Evolutionary conservation across 2,329 filamentous ascomycete species (phyloP), one percentile per base, ranked within the genome.

Genomic region (Clarireedia hainanense): DNA sequence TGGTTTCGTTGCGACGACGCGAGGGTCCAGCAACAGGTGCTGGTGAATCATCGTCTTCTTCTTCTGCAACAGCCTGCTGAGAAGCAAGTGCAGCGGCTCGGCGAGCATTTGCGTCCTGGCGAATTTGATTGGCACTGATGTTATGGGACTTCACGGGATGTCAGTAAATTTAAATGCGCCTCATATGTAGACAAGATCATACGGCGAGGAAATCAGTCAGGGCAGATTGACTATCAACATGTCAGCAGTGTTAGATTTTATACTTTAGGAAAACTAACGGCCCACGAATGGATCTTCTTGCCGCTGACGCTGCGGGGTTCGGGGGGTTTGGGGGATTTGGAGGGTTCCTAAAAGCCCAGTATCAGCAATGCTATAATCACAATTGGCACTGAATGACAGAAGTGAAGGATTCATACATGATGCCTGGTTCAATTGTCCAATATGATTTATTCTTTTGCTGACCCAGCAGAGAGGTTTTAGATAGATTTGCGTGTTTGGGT

Each of bases 191-290:
- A 30, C 45, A 47, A 26, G 20, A 9, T 71, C 77, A 68, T 71
- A 81, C 80, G 49, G 83, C 83, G 53, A 86, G 72, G 64, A 86
- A 87, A 65, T 86, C 83, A 6, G 84, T 87, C 65, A 87, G 72
- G 12, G 84, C 84, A 57, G 83, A 86, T 62, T 83, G 83, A 30
- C 76, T 78, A 56, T 9, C 12, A 27, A 17, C 30, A 27, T 52
- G 24, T 61, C 15, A 57, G 56, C 12, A 40, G 47, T 1, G 39
- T n/a, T 20, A 39, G 5, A 36, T 36, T 39, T 20, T 6, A 23
- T 34, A 50, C 12, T 17, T 42, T 3, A 10, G 50, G 43, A 20
- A 56, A 47, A 61, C 67, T 57, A 58, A 67, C 66, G 65, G 65
- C 58, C 67, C 66, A 55, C 67, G 60, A 47, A 68, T 67, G 43